phyloP scores from a whole-genome alignment of 441 rosid species.

The Capsella rubella region DNA sequence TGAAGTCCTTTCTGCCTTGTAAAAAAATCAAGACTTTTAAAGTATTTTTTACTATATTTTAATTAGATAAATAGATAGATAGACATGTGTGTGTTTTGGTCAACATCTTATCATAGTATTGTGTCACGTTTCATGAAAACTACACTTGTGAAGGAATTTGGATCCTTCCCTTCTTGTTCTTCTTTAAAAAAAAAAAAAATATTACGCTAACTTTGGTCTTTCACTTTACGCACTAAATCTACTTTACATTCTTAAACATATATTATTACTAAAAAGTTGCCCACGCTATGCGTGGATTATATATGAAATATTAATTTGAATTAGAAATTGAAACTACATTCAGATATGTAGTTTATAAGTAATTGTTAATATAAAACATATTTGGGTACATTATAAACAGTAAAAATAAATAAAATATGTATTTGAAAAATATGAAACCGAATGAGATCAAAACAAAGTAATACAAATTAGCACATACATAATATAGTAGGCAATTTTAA shows the following conservation, averaged over 20 bases:
- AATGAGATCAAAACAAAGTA: too few species aligned
- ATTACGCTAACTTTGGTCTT: neutral
- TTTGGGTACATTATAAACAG: too few species aligned
- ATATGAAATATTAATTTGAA: too few species aligned
- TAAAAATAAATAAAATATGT: too few species aligned
- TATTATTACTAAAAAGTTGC: too few species aligned
- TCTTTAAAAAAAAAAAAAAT: neutral
- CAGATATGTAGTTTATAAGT: too few species aligned
- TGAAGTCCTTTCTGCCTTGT: constrained; percentile 2
- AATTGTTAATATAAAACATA: too few species aligned
- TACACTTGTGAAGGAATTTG: constrained; percentile 35
- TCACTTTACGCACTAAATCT: neutral
- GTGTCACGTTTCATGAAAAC: constrained; percentile 44
- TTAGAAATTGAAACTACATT: too few species aligned
- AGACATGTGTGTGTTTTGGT: constrained; percentile 30
- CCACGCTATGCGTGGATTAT: too few species aligned
- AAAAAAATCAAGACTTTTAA: neutral
- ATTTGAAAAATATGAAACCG: too few species aligned
- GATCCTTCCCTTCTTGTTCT: neutral
- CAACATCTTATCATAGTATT: constrained; percentile 34
- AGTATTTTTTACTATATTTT: neutral
- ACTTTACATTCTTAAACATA: neutral
- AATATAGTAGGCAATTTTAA: too few species aligned
- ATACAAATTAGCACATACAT: too few species aligned
- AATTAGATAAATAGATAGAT: constrained; percentile 1